These are phyloP conservation scores for Nymphaea thermarum DNA, from an alignment of 164 flowering plant genomes.

Conservation along the genomic window DNA sequence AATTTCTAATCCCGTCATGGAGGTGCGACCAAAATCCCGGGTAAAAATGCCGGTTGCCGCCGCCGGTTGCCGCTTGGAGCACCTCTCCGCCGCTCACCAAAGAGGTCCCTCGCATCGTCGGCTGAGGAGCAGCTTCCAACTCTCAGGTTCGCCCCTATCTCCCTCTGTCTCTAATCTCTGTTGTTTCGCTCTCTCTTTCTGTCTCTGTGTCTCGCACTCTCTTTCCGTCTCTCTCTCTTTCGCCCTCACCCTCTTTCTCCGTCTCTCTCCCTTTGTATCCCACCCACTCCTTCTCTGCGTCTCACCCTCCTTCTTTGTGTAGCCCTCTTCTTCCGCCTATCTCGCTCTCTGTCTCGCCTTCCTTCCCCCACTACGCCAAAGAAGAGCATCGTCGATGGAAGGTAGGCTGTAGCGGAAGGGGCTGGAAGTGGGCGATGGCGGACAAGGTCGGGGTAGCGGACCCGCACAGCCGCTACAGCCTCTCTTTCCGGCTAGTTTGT, in stretches of 20 bases:
- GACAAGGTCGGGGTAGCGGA: too few relatives aligned
- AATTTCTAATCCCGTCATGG: too few relatives aligned
- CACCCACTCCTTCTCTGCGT: too few relatives aligned
- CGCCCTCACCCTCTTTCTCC: conserved; percentile 2
- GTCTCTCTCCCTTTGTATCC: not conserved
- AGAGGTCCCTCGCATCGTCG: too few relatives aligned
- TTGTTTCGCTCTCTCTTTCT: not conserved
- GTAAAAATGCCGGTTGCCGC: too few relatives aligned
- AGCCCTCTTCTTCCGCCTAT: not conserved
- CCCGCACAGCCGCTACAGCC: not conserved
- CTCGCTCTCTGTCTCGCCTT: conserved; percentile 1
- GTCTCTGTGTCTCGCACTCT: conserved; percentile 3
- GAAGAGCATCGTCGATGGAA: too few relatives aligned
- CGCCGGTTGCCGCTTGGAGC: too few relatives aligned
- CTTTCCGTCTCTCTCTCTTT: conserved; percentile 4
- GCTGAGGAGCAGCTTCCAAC: too few relatives aligned
- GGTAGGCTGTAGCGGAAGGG: too few relatives aligned
- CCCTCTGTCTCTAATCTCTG: not conserved
- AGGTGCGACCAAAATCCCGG: too few relatives aligned
- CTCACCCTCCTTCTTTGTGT: not conserved
- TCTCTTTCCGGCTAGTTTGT: not conserved
- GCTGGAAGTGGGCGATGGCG: too few relatives aligned
- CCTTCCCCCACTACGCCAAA: not conserved
- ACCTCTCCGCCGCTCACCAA: too few relatives aligned
- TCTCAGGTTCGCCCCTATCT: not conserved